phyloP scores from a whole-genome alignment of 1,284 basidiomycete genomes.

The Puccinia horiana region DNA sequence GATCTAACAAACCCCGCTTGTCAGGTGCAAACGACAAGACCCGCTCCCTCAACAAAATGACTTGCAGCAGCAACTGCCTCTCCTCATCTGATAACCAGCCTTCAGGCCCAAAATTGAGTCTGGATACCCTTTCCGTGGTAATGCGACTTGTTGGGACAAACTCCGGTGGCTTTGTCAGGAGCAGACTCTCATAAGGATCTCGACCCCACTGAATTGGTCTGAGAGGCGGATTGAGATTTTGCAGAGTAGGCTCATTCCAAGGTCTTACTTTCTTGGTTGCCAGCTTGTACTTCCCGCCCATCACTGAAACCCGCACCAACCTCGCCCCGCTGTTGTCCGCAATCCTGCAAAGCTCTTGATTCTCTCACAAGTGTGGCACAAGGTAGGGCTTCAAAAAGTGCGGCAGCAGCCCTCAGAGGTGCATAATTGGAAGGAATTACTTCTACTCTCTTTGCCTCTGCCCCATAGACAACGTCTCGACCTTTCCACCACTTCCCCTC shows the following conservation, averaged over 20 bases:
- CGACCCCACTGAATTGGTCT: neutral
- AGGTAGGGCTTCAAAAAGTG: slow-evolving; percentile 2
- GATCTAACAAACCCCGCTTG: neutral
- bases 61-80: neutral
- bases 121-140: neutral
- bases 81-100: neutral
- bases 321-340: too few relatives aligned
- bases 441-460: neutral
- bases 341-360: too few relatives aligned
- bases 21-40: neutral
- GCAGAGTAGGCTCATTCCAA: neutral
- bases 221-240: slow-evolving; percentile 18
- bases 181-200: neutral
- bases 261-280: slow-evolving; percentile 20
- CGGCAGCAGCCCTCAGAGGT: neutral
- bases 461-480: too few relatives aligned
- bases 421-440: slow-evolving; percentile 16
- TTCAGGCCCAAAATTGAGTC: slow-evolving; percentile 6
- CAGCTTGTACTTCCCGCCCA: too few relatives aligned
- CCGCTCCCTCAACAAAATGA: neutral
- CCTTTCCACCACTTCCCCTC: too few relatives aligned
- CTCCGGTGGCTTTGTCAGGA: neutral
- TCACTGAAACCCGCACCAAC: too few relatives aligned
- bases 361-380: slow-evolving; percentile 20
- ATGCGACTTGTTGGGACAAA: neutral